Evolutionary conservation across 257 asterid species (phyloP).

Genomic region (Nicotiana sylvestris): DNA sequence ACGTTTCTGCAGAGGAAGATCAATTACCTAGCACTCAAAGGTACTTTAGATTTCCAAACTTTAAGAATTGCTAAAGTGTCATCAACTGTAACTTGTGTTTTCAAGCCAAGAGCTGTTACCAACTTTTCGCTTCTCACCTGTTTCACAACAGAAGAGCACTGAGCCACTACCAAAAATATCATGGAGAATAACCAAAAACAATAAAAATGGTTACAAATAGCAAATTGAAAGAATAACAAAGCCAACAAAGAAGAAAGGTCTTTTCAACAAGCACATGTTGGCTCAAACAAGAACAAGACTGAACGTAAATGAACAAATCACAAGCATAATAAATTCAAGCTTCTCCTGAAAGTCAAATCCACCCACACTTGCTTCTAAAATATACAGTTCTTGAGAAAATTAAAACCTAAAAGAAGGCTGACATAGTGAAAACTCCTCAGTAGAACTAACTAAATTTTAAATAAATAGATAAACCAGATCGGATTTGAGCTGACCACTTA

Average conservation of each 20-base stretch:
- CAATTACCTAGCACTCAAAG: constrained; percentile 13
- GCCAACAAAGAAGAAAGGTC: constrained; percentile 6
- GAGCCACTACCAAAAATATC: neutral
- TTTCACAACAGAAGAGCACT: neutral
- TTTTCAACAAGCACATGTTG: neutral
- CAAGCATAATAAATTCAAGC: constrained; percentile 1
- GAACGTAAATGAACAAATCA: neutral
- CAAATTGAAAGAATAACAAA: neutral
- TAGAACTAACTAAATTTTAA: neutral
- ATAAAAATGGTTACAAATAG: neutral
- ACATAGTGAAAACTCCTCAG: neutral
- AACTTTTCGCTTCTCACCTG: constrained; percentile 19
- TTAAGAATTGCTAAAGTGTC: constrained; percentile 13
- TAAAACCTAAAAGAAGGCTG: neutral
- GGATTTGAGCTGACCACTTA: neutral
- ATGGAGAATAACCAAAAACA: neutral
- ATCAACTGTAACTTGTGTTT: constrained; percentile 19
- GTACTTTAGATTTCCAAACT: constrained; percentile 15
- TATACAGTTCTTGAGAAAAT: neutral
- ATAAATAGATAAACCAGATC: neutral
- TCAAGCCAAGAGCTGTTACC: constrained; percentile 14
- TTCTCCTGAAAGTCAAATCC: constrained; percentile 1
- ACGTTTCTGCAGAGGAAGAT: neutral
- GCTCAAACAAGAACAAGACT: neutral
- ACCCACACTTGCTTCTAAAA: neutral